Conservation (phyloP, 192 early-diverging fungal species). For the Mortierella claussenii region DNA sequence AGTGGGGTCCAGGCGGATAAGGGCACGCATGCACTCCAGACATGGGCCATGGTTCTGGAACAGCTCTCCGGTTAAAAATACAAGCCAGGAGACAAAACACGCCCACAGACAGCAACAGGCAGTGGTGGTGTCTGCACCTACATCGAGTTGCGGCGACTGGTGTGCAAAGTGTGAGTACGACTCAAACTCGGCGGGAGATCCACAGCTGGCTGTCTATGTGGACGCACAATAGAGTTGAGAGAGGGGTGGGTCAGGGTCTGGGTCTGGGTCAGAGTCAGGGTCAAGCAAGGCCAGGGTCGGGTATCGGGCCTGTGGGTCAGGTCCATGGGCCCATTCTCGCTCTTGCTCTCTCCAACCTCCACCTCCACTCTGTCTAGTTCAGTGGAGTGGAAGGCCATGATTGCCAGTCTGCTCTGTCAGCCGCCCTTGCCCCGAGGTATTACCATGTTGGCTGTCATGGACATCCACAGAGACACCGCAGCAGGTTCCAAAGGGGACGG, state of each 20-base stretch:
- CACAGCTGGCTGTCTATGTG: constrained; percentile 37
- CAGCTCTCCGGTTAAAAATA: neutral
- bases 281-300: no score
- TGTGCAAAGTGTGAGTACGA: constrained; percentile 21
- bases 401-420: neutral
- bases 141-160: constrained; percentile 43
- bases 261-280: constrained; percentile 4
- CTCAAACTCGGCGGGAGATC: constrained; percentile 38
- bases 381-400: neutral
- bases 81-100: neutral
- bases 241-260: neutral
- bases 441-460: constrained; percentile 37
- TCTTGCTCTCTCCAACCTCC: no score
- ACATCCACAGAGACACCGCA: constrained; percentile 27
- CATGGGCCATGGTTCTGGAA: no score
- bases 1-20: no score
- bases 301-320: no score
- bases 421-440: neutral
- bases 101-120: neutral
- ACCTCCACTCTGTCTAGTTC: neutral
- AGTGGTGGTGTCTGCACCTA: no score
- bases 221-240: no score
- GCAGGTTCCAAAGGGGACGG: constrained; percentile 7
- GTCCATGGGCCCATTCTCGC: no score
- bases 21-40: no score